Evolutionary conservation across 352 stramenopile species (phyloP), one percentile per base, ranked within the genome.

Genomic region (Pythium phragmitis): DNA sequence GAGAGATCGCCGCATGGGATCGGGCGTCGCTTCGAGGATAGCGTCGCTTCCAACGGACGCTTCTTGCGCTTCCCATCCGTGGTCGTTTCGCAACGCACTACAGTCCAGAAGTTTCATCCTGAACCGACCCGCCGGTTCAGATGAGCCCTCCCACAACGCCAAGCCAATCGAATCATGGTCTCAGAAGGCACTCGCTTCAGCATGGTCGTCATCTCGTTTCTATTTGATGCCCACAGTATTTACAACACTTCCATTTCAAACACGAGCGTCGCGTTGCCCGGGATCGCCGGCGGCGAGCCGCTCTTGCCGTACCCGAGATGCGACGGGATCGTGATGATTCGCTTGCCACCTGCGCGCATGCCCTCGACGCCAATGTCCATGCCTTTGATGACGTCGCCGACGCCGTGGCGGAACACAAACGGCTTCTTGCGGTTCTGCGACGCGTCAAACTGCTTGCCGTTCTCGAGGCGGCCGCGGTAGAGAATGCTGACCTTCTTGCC

Each of bases 331-430:
- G 80, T 77, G 51, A 99, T 92, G 28, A 87, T 96, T 49, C 96
- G 95, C 82, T 99, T 96, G 65, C 86, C 88, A 33, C 87, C 87
- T 1, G 86, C 60, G 34, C 84, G 83, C 85, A 96, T 96, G 63
- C 85, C 87, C 49, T 93, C 81, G 16, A 99, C 96, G 43, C 95
- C 87, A 64, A 98, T 89, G 73, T 98, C 96, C 93, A 97, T 98
- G 65, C 95, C 95, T 69, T 97, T 96, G 74, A 98, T 98, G 33
- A 98, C 94, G 55, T 97, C 80, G 42, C 87, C 87, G 28, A 92
- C 81, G 53, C 87, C 85, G 53, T 93, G 85, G 42, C 82, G 82
- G 80, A 96, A 96, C 48, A 72, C 74, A 70, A 96, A 96, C 53
- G 87, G 85, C 57, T 80, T 83, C 71, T 92, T 94, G 67, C 87